A percentile compares a stretch with the other conserved stretches of the same genome.
Conservation (phyloP, 192 early-diverging fungal genomes). For the Coemansia sp. region DNA sequence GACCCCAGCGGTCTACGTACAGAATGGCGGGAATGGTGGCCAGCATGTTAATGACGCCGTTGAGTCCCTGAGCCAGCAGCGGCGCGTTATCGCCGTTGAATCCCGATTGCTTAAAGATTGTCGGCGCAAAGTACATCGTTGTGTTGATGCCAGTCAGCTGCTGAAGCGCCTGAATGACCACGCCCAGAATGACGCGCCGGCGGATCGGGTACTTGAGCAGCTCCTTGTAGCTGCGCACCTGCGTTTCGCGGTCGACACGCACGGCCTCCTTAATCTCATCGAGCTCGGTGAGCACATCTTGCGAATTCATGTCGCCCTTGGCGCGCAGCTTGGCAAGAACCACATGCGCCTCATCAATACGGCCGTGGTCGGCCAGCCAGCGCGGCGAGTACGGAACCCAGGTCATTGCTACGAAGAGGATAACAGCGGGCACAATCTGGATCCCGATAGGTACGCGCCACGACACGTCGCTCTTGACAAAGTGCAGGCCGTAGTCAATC, state of each 20-base stretch:
- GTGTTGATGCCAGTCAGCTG: conserved; percentile 88
- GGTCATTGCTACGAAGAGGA: conserved; percentile 64
- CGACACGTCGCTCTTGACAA: conserved; percentile 52
- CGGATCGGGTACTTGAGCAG: conserved; percentile 54
- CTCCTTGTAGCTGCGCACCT: conserved; percentile 63
- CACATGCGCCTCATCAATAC: conserved; percentile 63
- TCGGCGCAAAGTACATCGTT: conserved; percentile 78
- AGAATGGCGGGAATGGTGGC: conserved; percentile 84
- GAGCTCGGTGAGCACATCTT: conserved; percentile 61
- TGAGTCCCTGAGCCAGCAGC: conserved; percentile 66
- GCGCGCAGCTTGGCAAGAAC: conserved; percentile 71
- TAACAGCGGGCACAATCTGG: conserved; percentile 74
- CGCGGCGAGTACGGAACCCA: conserved; percentile 86
- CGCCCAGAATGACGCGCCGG: conserved; percentile 64
- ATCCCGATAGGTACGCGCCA: conserved; percentile 85
- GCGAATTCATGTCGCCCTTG: conserved; percentile 55
- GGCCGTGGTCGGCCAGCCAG: conserved; percentile 74
- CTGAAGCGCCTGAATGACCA: conserved; percentile 73
- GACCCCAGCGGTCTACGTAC: conserved; percentile 79
- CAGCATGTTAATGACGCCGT: conserved; percentile 79
- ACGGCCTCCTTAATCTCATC: conserved; percentile 71
- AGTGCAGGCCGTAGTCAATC: conserved; percentile 46
- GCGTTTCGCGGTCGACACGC: conserved; percentile 62
- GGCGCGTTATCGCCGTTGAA: conserved; percentile 52
- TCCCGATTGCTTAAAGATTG: conserved; percentile 57